A percentile compares a stretch with the other conserved stretches of the same genome.
These are phyloP conservation scores for Cubamyces lactineus DNA, from an alignment of 768 basidiomycete species.

Conservation along the genomic window DNA sequence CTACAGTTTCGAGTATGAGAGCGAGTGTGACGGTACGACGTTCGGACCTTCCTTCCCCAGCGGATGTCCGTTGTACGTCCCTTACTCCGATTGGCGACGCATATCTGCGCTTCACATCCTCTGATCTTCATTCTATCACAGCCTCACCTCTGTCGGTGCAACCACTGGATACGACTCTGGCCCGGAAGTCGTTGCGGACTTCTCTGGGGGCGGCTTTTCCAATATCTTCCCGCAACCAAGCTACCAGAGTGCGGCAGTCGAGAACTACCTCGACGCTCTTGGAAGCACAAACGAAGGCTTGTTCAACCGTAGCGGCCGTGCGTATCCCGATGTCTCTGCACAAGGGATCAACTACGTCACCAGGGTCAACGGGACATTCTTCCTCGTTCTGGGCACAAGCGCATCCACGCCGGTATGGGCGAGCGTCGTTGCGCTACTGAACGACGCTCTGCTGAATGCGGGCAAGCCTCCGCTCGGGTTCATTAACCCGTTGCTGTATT, in stretches of 20 bases:
- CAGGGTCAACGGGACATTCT: constrained; percentile 24
- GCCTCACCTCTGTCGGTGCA: constrained; percentile 32
- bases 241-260: constrained; percentile 29
- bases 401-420: constrained; percentile 40
- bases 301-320: constrained; percentile 40
- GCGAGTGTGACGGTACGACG: constrained; percentile 44
- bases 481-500: constrained; percentile 33
- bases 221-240: constrained; percentile 29
- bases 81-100: not conserved
- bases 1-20: constrained; percentile 29
- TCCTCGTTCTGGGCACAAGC: constrained; percentile 36
- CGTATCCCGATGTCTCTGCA: constrained; percentile 66
- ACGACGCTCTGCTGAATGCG: constrained; percentile 35
- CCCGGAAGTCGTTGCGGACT: constrained; percentile 22
- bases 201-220: constrained; percentile 35
- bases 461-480: constrained; percentile 38
- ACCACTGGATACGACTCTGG: constrained; percentile 28
- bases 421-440: constrained; percentile 38
- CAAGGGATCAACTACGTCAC: constrained; percentile 53
- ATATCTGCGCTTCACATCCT: too few species aligned
- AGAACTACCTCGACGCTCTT: constrained; percentile 19
- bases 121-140: not conserved
- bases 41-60: constrained; percentile 42
- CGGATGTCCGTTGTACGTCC: constrained; percentile 38
- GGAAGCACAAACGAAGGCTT: constrained; percentile 19